Conservation (phyloP, 176 grass and related monocot species). For the Calamus simplicifolius region DNA sequence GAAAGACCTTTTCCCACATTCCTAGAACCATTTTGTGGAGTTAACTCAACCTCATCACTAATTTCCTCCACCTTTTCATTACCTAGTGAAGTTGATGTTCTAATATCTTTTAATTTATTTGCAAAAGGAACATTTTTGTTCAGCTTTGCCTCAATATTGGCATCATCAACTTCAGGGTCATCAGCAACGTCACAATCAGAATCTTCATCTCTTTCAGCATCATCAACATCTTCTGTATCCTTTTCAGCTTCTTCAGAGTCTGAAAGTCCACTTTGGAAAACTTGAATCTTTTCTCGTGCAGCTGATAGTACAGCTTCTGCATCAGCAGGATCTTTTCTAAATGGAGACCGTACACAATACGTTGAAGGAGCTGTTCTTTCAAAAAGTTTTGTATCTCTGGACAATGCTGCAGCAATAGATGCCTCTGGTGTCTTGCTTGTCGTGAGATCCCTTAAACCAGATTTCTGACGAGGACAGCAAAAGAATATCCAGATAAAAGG, state of each 20-base stretch:
- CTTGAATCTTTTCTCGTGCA: conserved; percentile 81
- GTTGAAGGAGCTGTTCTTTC: conserved; percentile 92
- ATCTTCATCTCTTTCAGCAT: conserved; percentile 78
- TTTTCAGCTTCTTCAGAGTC: conserved; percentile 69
- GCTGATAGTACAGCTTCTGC: conserved; percentile 55
- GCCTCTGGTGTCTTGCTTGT: conserved; percentile 98
- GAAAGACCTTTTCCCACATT: conserved; percentile 31
- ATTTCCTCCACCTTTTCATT: conserved; percentile 15
- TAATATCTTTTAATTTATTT: conserved; percentile 25
- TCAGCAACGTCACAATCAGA: conserved; percentile 77
- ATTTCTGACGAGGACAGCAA: conserved; percentile 44
- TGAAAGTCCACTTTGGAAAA: conserved; percentile 64
- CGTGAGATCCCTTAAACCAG: conserved; percentile 91
- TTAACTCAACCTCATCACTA: conserved; percentile 12
- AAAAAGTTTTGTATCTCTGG: conserved; percentile 88
- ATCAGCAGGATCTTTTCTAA: conserved; percentile 82
- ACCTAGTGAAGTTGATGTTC: conserved; percentile 6
- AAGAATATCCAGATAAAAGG: background rate
- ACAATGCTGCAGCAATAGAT: conserved; percentile 91
- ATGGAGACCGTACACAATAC: conserved; percentile 81
- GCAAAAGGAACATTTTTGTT: conserved; percentile 23
- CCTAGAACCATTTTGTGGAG: conserved; percentile 4
- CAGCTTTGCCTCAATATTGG: conserved; percentile 42
- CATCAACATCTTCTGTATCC: conserved; percentile 51
- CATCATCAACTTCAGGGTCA: conserved; percentile 64